Evolutionary conservation across 2,329 filamentous ascomycete species (phyloP).

Genomic region (Albifimbria verrucaria): DNA sequence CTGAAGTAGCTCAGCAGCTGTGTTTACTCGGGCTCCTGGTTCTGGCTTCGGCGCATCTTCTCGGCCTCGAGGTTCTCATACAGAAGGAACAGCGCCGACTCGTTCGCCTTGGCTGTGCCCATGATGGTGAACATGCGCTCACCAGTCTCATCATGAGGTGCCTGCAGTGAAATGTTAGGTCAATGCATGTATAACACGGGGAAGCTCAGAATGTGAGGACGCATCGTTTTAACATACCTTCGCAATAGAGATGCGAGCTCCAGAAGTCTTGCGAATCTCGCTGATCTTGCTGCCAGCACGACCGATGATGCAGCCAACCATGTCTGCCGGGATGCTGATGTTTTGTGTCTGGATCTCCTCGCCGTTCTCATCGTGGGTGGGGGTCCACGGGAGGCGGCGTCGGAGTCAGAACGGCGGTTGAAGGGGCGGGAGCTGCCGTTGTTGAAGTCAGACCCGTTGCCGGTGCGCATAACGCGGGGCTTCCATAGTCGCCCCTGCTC

Average conservation of each 20-base stretch:
- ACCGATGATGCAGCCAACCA: conserved; percentile 99
- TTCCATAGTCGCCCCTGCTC: conserved; percentile 51
- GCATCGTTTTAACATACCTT: conserved; percentile 53
- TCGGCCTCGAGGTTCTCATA: conserved; percentile 99
- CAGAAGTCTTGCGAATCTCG: conserved; percentile 95
- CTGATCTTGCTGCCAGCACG: conserved; percentile 95
- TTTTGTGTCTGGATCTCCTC: conserved; percentile 99
- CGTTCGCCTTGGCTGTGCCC: conserved; percentile 88
- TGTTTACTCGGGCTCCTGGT: conserved; percentile 52
- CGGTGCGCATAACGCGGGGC: conserved; percentile 84
- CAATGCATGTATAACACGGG: neutral
- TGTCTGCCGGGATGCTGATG: conserved; percentile 98
- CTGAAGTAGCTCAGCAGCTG: neutral
- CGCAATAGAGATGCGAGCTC: conserved; percentile 94
- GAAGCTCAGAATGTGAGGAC: neutral
- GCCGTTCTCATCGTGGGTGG: conserved; percentile 90
- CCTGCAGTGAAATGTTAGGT: conserved; percentile 39
- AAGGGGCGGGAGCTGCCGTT: conserved; percentile 66
- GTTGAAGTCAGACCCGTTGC: conserved; percentile 96
- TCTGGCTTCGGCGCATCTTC: conserved; percentile 95
- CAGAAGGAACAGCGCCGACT: conserved; percentile 90
- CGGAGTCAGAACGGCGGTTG: conserved; percentile 78
- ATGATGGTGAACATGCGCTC: conserved; percentile 99
- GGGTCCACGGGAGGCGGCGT: conserved; percentile 78
- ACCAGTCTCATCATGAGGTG: conserved; percentile 93